Percentiles rank a stretch among this genome's conserved stretches.
Conservation (phyloP, 2,329 filamentous ascomycete genomes). For the Colletotrichum tabaci region DNA sequence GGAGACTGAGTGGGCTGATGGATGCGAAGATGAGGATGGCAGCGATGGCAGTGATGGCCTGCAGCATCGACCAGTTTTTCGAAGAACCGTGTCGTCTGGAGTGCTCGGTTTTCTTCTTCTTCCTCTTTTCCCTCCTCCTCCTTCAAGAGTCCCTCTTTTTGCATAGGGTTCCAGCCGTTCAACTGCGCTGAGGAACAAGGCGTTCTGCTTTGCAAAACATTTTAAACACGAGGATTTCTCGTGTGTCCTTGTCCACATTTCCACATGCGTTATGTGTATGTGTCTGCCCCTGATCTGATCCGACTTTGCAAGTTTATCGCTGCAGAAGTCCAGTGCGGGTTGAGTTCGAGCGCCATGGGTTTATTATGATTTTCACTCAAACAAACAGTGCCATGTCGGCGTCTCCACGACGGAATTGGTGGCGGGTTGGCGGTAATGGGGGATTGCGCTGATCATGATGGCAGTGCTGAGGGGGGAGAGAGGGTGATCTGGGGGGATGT, state of each 20-base stretch:
- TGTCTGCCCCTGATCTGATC: conserved; percentile 33
- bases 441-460: conserved; percentile 24
- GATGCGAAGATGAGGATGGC: conserved; percentile 27
- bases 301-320: conserved; percentile 43
- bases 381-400: conserved; percentile 38
- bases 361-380: conserved; percentile 42
- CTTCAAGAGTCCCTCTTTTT: conserved; percentile 13
- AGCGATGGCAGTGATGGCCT: conserved; percentile 24
- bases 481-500: background rate
- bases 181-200: conserved; percentile 39
- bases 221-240: conserved; percentile 43
- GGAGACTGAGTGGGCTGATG: conserved; percentile 26
- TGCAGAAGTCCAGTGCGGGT: conserved; percentile 38
- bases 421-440: conserved; percentile 17
- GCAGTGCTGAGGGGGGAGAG: conserved; percentile 8
- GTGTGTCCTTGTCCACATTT: conserved; percentile 42
- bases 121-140: conserved; percentile 4
- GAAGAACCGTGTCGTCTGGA: conserved; percentile 27
- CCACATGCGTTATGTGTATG: conserved; percentile 35
- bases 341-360: conserved; percentile 37
- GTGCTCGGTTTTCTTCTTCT: conserved; percentile 21
- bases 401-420: conserved; percentile 26
- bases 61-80: conserved; percentile 32
- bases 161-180: conserved; percentile 26
- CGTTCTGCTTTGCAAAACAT: conserved; percentile 40